A percentile compares a stretch with the other conserved stretches of the same genome.
Evolutionary conservation across 1,284 basidiomycete species (phyloP).

Genomic region (Dichomitus squalens): DNA sequence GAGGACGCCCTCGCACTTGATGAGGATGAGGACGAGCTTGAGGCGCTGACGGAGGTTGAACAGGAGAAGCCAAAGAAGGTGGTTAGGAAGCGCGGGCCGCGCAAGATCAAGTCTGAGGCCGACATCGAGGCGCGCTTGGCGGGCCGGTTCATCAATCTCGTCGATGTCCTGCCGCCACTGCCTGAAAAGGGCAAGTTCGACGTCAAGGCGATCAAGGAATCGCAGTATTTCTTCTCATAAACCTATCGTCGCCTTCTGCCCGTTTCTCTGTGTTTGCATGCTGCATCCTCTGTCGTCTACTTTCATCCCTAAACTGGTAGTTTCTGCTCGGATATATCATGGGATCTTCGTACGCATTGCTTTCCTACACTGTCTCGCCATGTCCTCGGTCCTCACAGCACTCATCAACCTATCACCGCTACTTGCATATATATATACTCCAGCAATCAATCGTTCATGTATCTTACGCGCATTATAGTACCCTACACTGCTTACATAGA

Average conservation of each 20-base stretch:
- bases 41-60: slow-evolving; percentile 18
- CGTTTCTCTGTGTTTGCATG: neutral
- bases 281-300: neutral
- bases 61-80: slow-evolving; percentile 10
- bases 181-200: slow-evolving; percentile 90
- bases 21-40: slow-evolving; percentile 23
- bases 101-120: slow-evolving; percentile 25
- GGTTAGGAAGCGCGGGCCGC: slow-evolving; percentile 8
- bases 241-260: neutral
- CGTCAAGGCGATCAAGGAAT: slow-evolving; percentile 82
- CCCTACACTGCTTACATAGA: slow-evolving; percentile 14
- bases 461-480: slow-evolving; percentile 25
- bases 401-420: neutral
- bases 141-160: slow-evolving; percentile 73
- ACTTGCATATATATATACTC: neutral
- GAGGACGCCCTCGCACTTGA: slow-evolving; percentile 2
- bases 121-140: slow-evolving; percentile 24
- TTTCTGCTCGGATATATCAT: neutral
- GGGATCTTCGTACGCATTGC: slow-evolving; percentile 4
- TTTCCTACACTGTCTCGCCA: neutral
- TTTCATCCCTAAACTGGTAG: neutral
- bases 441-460: slow-evolving; percentile 10
- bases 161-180: slow-evolving; percentile 79
- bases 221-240: slow-evolving; percentile 91
- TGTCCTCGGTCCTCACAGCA: neutral